A percentile compares a stretch with the other conserved stretches of the same genome.
These are phyloP conservation scores for Talaromyces nanjingensis DNA, from an alignment of 495 filamentous ascomycete genomes.

Conservation along the genomic window DNA sequence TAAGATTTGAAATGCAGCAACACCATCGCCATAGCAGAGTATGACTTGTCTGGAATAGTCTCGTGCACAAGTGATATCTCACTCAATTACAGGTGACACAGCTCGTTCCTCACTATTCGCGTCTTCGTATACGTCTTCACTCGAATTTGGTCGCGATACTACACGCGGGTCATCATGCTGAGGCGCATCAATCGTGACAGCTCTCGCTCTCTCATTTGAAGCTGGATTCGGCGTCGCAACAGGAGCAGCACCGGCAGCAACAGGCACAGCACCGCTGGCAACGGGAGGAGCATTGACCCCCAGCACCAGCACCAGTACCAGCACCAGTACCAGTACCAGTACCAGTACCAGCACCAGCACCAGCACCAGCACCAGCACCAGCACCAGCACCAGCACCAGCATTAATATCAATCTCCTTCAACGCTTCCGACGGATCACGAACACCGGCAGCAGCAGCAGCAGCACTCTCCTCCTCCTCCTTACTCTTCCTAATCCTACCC, in stretches of 20 bases:
- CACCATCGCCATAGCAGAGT: neutral
- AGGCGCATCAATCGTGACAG: neutral
- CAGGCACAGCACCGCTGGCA: neutral
- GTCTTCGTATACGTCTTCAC: neutral
- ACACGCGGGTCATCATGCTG: neutral
- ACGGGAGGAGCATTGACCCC: too few relatives aligned
- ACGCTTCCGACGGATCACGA: neutral
- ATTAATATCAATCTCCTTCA: neutral
- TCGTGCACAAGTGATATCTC: too few relatives aligned
- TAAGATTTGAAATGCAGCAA: neutral
- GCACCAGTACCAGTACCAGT: neutral
- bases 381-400: neutral
- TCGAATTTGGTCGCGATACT: neutral
- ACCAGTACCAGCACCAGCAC: neutral
- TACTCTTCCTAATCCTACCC: neutral
- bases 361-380: neutral
- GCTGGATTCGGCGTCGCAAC: neutral
- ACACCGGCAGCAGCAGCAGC: too few relatives aligned
- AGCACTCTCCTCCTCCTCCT: neutral
- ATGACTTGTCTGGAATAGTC: neutral
- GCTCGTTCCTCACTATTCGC: neutral
- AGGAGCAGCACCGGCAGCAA: neutral
- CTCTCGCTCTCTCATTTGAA: neutral
- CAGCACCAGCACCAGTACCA: neutral
- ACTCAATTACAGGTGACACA: neutral